These are phyloP conservation scores for Starmerella kuoi DNA, from an alignment of 805 yeast genomes.

Conservation along the genomic window DNA sequence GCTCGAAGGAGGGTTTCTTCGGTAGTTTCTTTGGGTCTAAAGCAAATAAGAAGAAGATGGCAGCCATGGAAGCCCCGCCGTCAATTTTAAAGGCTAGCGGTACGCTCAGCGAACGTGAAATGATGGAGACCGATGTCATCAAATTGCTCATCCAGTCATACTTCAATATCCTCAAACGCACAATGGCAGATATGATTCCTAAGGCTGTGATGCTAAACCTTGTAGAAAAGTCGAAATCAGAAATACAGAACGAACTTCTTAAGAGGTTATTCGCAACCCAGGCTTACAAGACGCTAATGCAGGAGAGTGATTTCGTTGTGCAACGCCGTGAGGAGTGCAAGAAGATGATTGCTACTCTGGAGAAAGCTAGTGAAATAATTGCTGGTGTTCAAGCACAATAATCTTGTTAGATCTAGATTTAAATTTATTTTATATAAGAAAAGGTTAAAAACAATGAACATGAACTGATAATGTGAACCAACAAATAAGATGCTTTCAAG, in stretches of 20 bases:
- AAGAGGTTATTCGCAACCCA: conserved; percentile 76
- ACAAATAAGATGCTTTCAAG: too few relatives aligned
- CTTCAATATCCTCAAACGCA: conserved; percentile 82
- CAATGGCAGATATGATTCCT: conserved; percentile 87
- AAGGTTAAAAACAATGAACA: too few relatives aligned
- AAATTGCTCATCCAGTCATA: conserved; percentile 83
- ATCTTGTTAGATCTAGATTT: background rate
- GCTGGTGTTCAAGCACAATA: conserved; percentile 16
- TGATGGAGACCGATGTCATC: conserved; percentile 93
- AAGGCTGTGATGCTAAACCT: conserved; percentile 90
- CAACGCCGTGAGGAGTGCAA: conserved; percentile 90
- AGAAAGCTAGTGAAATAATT: conserved; percentile 83
- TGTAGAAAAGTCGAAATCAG: conserved; percentile 70
- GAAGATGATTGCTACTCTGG: conserved; percentile 88
- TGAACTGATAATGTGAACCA: too few relatives aligned
- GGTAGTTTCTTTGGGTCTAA: conserved; percentile 90
- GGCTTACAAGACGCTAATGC: conserved; percentile 56
- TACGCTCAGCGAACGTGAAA: conserved; percentile 83
- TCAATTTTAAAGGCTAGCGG: conserved; percentile 88
- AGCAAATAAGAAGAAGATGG: conserved; percentile 76
- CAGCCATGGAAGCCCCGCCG: conserved; percentile 96
- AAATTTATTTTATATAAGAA: background rate
- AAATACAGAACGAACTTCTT: conserved; percentile 78
- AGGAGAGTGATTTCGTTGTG: conserved; percentile 83
- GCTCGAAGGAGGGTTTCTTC: conserved; percentile 52